phyloP scores from a whole-genome alignment of 768 basidiomycete genomes.

The Crepidotus variabilis region DNA sequence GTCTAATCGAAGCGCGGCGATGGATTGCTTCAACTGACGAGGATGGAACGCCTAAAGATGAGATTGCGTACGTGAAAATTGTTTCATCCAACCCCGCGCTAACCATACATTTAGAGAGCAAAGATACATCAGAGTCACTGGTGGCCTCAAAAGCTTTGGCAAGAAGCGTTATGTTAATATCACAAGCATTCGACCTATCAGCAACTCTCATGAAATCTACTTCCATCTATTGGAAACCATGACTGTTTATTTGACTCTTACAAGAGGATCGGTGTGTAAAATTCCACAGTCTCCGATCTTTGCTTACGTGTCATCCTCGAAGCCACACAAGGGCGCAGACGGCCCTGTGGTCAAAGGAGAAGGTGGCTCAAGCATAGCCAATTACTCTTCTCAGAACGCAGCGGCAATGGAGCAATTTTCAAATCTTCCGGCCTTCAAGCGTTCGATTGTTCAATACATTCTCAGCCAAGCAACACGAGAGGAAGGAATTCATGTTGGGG shows the following conservation, averaged over 20 bases:
- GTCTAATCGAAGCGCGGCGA: constrained; percentile 68
- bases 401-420: constrained; percentile 41
- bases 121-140: constrained; percentile 78
- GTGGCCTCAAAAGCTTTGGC: constrained; percentile 77
- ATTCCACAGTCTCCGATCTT: background rate
- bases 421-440: constrained; percentile 56
- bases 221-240: constrained; percentile 81
- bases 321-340: background rate
- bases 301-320: background rate
- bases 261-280: constrained; percentile 59
- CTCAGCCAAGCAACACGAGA: constrained; percentile 37
- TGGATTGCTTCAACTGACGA: constrained; percentile 77
- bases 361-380: constrained; percentile 2
- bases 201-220: constrained; percentile 72
- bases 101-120: constrained; percentile 48
- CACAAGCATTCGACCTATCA: constrained; percentile 63
- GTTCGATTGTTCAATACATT: constrained; percentile 66
- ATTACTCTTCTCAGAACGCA: constrained; percentile 36
- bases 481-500: constrained; percentile 74
- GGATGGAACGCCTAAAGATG: constrained; percentile 44
- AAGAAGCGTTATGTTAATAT: constrained; percentile 82
- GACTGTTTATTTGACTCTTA: constrained; percentile 58
- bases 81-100: background rate
- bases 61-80: constrained; percentile 35
- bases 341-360: background rate